Conservation (phyloP, 257 asterid species). For the Capsicum rhomboideum region DNA sequence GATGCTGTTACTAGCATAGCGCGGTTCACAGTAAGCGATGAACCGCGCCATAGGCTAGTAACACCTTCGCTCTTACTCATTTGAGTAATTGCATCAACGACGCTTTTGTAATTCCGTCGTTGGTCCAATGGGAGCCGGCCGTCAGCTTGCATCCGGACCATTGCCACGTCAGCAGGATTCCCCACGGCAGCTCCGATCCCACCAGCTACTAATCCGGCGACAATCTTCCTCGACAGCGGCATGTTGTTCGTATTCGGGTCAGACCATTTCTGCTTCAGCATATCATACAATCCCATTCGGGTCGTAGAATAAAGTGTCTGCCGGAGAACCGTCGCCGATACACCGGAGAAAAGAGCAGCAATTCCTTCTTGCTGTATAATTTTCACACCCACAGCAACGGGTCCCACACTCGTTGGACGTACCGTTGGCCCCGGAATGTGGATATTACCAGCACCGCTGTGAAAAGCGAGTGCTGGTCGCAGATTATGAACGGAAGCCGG, state of each 20-base stretch:
- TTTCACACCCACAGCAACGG: conserved; percentile 48
- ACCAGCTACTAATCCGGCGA: conserved; percentile 77
- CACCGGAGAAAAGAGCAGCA: conserved; percentile 75
- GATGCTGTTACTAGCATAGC: conserved; percentile 92
- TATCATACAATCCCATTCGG: conserved; percentile 83
- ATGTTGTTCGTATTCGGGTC: conserved; percentile 48
- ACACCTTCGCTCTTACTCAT: conserved; percentile 72
- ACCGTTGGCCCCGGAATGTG: conserved; percentile 29
- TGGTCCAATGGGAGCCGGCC: conserved; percentile 71
- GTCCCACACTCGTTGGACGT: conserved; percentile 52
- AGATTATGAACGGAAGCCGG: conserved; percentile 17
- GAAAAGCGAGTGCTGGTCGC: conserved; percentile 65
- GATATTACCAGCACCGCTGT: conserved; percentile 8
- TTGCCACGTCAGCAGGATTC: conserved; percentile 87
- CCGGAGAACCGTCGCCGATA: conserved; percentile 90
- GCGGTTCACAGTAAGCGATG: conserved; percentile 80
- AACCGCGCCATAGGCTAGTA: conserved; percentile 88
- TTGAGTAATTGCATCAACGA: conserved; percentile 66
- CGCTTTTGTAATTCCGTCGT: conserved; percentile 83
- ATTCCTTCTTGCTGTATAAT: conserved; percentile 68
- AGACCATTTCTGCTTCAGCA: conserved; percentile 60
- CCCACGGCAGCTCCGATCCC: conserved; percentile 90
- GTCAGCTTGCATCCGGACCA: conserved; percentile 98
- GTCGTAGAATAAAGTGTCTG: conserved; percentile 88
- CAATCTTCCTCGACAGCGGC: conserved; percentile 48